phyloP scores from a whole-genome alignment of 495 filamentous ascomycete species.

The Aspergillus cristatus region DNA sequence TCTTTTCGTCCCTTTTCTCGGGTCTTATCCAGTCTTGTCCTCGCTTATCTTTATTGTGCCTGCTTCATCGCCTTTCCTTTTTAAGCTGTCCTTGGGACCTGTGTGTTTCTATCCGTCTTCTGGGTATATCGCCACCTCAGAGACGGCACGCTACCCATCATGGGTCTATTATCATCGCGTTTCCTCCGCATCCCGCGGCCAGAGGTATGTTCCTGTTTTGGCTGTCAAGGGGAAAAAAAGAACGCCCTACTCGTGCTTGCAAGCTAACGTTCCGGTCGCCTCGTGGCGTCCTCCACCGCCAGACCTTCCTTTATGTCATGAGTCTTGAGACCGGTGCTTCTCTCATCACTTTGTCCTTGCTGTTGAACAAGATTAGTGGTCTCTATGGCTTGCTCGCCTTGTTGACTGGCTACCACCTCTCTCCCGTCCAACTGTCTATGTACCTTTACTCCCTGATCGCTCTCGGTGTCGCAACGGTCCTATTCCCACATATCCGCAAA shows the following conservation, averaged over 20 bases:
- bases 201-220: slow-evolving; percentile 33
- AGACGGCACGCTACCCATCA: slow-evolving; percentile 16
- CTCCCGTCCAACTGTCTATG: slow-evolving; percentile 62
- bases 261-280: slow-evolving; percentile 13
- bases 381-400: slow-evolving; percentile 83
- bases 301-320: slow-evolving; percentile 78
- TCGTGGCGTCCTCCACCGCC: slow-evolving; percentile 19
- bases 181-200: slow-evolving; percentile 51
- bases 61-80: slow-evolving; percentile 13
- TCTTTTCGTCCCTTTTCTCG: slow-evolving; percentile 6
- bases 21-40: neutral
- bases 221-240: too few species aligned
- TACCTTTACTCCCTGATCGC: slow-evolving; percentile 75
- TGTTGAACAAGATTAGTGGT: slow-evolving; percentile 83
- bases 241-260: neutral
- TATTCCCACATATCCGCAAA: slow-evolving; percentile 62
- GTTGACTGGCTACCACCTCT: slow-evolving; percentile 61
- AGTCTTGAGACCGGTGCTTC: slow-evolving; percentile 79
- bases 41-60: slow-evolving; percentile 6
- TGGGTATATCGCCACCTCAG: slow-evolving; percentile 1
- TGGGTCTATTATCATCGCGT: slow-evolving; percentile 40
- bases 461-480: slow-evolving; percentile 49
- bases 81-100: slow-evolving; percentile 4
- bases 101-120: neutral
- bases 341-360: slow-evolving; percentile 63